Conservation (phyloP, 768 basidiomycete genomes). For the Hirschioporus abietinus region DNA sequence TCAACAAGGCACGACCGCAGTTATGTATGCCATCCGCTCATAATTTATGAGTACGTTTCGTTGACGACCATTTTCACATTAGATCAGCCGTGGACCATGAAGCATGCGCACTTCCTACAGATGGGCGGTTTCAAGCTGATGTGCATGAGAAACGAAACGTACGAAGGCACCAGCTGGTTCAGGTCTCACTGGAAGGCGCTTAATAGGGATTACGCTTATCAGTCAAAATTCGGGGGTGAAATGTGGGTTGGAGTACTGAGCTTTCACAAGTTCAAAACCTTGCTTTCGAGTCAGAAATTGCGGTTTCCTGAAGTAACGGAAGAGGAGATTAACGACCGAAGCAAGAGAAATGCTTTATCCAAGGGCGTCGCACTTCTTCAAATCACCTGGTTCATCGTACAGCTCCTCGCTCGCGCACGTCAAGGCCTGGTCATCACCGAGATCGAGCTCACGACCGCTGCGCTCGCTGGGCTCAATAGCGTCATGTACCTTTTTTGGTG, state of each 20-base stretch:
- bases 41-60: neutral
- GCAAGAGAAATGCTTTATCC: constrained; percentile 26
- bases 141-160: neutral
- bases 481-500: constrained; percentile 32
- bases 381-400: constrained; percentile 27
- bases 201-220: neutral
- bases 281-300: neutral
- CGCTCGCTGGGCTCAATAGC: constrained; percentile 26
- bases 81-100: neutral
- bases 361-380: constrained; percentile 28
- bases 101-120: neutral
- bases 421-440: neutral
- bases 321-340: constrained; percentile 25
- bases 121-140: neutral
- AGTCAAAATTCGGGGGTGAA: neutral
- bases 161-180: neutral
- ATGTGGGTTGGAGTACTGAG: neutral
- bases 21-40: neutral
- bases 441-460: constrained; percentile 31
- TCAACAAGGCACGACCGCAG: neutral
- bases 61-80: neutral
- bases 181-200: neutral
- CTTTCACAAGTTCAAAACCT: neutral
- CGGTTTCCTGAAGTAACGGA: constrained; percentile 11
- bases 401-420: constrained; percentile 20